Evolutionary conservation across 805 yeast species (phyloP).

Genomic region (Grigorovia jiainica): DNA sequence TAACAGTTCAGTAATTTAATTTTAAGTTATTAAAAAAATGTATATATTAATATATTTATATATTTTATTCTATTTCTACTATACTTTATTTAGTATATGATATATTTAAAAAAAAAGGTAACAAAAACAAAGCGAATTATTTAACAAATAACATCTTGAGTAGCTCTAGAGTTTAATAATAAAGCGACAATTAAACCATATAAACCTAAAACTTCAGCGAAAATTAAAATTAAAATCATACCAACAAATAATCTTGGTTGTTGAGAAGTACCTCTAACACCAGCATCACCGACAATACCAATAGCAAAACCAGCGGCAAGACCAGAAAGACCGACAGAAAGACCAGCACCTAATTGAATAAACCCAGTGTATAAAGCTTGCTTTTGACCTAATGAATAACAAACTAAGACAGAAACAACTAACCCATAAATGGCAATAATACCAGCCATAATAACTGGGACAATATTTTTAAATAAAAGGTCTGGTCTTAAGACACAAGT

Average conservation of each 20-base stretch:
- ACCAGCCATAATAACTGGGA: slow-evolving; percentile 99
- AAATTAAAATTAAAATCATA: slow-evolving; percentile 95
- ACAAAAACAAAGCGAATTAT: slow-evolving; percentile 16
- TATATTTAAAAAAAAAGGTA: slow-evolving; percentile 43
- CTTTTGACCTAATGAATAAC: slow-evolving; percentile 78
- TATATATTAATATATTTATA: no score
- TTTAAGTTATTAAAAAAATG: no score
- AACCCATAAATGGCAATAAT: slow-evolving; percentile 97
- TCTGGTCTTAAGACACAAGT: slow-evolving; percentile 97
- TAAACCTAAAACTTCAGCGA: slow-evolving; percentile 97
- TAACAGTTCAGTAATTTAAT: no score
- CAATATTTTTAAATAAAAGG: slow-evolving; percentile 82
- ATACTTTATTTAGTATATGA: neutral
- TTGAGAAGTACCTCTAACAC: slow-evolving; percentile 97
- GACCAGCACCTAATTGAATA: slow-evolving; percentile 96
- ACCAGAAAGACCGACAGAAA: slow-evolving; percentile 94
- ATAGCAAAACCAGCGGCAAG: slow-evolving; percentile 98
- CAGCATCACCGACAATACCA: slow-evolving; percentile 99
- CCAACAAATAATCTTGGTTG: slow-evolving; percentile 98
- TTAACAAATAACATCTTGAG: slow-evolving; percentile 81
- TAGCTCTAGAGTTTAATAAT: slow-evolving; percentile 94
- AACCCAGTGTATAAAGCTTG: slow-evolving; percentile 95
- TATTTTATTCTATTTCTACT: no score
- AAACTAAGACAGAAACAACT: slow-evolving; percentile 90
- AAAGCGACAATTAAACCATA: slow-evolving; percentile 98